Evolutionary conservation across 2,329 filamentous ascomycete genomes (phyloP), one percentile per base, ranked within the genome.

Genomic region (Uncinocarpus reesii): DNA sequence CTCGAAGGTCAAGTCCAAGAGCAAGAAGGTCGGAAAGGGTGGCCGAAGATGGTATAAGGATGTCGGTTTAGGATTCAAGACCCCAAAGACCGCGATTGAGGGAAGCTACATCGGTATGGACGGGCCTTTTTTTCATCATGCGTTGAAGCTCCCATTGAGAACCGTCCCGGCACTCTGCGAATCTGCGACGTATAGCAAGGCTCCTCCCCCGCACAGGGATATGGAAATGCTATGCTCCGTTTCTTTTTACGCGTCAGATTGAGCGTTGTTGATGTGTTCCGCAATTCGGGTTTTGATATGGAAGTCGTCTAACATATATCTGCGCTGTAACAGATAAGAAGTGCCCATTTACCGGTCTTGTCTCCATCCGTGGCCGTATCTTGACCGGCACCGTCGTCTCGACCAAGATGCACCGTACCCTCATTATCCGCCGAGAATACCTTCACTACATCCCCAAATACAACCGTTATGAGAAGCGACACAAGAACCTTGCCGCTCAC

Each of bases 321-420:
- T 49, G 28, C 47, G 43, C 52, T 40, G 52, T 52, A 57, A 66
- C 69, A 95, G 92, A 98, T 84, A 98, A 98, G 87, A 98, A 98
- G 82, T 98, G 92, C 51, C 92, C 92, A 63, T 98, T 98, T 84
- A 95, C 88, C 65, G 93, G 93, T 72, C 80, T 90, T 73, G 89
- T 98, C 73, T 96, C 92, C 61, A 98, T 98, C 80, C 92, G 92
- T 79, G 92, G 92, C 75, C 90, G 92, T 90, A 98, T 98, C 81
- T 80, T 98, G 62, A 96, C 90, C 71, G 92, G 92, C 69, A 95
- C 88, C 71, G 92, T 98, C 69, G 85, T 96, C 70, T 96, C 90
- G 66, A 98, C 92, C 77, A 98, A 98, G 86, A 98, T 98, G 92
- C 92, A 98, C 86, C 86, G 92, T 77, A 98, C 92, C 67, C 78